Percentiles rank a stretch among this genome's conserved stretches.
phyloP scores from a whole-genome alignment of 441 rosid species.

The Breynia disticha region DNA sequence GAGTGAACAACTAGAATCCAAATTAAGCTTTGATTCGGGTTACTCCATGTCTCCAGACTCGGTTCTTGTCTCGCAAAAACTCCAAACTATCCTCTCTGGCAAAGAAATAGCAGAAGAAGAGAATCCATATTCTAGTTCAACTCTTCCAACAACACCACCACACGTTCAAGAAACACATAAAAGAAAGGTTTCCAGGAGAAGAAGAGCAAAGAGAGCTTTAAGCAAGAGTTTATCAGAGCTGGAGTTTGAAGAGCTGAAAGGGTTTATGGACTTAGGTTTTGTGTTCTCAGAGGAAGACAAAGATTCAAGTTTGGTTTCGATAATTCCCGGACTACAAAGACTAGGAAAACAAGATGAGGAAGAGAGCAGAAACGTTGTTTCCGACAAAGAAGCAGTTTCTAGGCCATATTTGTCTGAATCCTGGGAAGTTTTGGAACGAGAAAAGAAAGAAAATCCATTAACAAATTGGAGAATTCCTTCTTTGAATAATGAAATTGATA shows the following conservation, averaged over 20 bases:
- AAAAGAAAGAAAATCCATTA: slow-evolving; percentile 31
- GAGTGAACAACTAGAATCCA: slow-evolving; percentile 38
- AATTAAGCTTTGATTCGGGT: slow-evolving; percentile 21
- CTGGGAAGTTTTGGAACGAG: slow-evolving; percentile 40
- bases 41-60: slow-evolving; percentile 37
- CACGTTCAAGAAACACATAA: not conserved
- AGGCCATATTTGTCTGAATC: slow-evolving; percentile 84
- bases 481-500: slow-evolving; percentile 38
- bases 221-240: slow-evolving; percentile 52
- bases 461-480: slow-evolving; percentile 54
- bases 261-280: slow-evolving; percentile 86
- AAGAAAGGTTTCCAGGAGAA: slow-evolving; percentile 3
- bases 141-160: not conserved
- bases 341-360: slow-evolving; percentile 24
- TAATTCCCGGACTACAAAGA: slow-evolving; percentile 63
- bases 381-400: slow-evolving; percentile 17
- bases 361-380: slow-evolving; percentile 3
- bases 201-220: slow-evolving; percentile 16
- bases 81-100: slow-evolving; percentile 32
- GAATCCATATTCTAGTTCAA: slow-evolving; percentile 12
- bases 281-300: slow-evolving; percentile 67
- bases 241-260: slow-evolving; percentile 65
- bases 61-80: slow-evolving; percentile 27
- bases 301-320: slow-evolving; percentile 55
- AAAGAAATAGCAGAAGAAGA: slow-evolving; percentile 29